Evolutionary conservation across 83 land plant species (phyloP).

Genomic region (Thuja plicata): DNA sequence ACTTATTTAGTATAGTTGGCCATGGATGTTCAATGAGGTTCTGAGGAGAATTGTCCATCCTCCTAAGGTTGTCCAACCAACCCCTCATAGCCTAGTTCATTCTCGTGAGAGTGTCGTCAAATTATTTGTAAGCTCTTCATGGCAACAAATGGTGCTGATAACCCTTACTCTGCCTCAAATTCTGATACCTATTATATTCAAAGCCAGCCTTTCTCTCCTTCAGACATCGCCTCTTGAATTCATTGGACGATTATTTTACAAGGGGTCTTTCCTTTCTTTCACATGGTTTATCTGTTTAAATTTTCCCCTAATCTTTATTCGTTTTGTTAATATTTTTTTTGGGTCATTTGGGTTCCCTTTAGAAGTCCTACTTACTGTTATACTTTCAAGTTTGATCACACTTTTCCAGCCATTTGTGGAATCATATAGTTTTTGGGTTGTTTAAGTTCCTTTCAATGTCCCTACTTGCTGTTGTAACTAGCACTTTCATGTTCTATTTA

Average conservation of each 20-base stretch:
- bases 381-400: neutral
- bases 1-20: neutral
- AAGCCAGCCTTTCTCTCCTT: too few relatives aligned
- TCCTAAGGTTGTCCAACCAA: neutral
- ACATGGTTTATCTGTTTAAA: too few relatives aligned
- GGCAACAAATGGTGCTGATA: too few relatives aligned
- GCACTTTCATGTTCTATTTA: too few relatives aligned
- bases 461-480: too few relatives aligned
- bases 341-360: neutral
- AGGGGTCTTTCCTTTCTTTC: too few relatives aligned
- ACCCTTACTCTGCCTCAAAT: neutral
- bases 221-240: too few relatives aligned
- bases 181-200: neutral
- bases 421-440: too few relatives aligned
- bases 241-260: too few relatives aligned
- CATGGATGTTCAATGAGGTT: neutral
- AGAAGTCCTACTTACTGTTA: neutral
- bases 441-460: too few relatives aligned
- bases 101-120: neutral
- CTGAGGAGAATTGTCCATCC: neutral
- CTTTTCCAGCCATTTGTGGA: neutral
- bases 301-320: too few relatives aligned
- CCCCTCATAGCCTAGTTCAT: neutral
- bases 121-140: neutral
- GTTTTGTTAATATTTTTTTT: too few relatives aligned